Evolutionary conservation across 2,329 filamentous ascomycete genomes (phyloP), one percentile per base, ranked within the genome.

Genomic region (Colletotrichum aenigma): DNA sequence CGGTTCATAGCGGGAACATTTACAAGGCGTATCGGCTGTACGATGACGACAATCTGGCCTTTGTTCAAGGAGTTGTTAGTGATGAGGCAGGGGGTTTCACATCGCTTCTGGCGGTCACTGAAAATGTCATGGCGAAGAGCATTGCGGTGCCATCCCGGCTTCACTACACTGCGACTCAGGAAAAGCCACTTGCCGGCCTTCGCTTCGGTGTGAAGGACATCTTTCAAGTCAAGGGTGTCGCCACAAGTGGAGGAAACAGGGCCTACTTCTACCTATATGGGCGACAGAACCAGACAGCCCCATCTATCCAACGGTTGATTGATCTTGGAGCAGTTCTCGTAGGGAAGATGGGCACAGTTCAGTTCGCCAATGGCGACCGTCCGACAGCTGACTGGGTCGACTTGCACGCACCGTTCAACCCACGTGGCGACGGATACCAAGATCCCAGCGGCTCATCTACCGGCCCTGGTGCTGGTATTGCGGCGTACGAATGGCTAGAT

Each of bases 181-280:
- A 76, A 24, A 86, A 88, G 76, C 89, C 89, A 4, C 81, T 91
- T 2, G 87, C 88, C 9, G 89, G 89, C 18, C 85, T 89, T 21
- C 84, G 89, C 13, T 81, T 91, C 1, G 89, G 86, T 3, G 84
- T 91, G 72, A 93, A 93, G 78, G 91, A 93, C 77, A 90, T 91
- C 65, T 90, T 86, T 75, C 86, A 92, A 73, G 81, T 93, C 52
- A 73, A 70, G 28, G 91, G 91, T 1, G 79, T 91, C 9, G 86
- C 86, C 34, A 91, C 88, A 0, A 85, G 86, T 9, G 86, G 87
- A 60, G 90, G 90, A 2, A 92, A 89, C 67, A 84, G 89, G 60
- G 89, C 91, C 4, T 93, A 87, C 82, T 89, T 88, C 64, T 82
- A 87, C 74, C 82, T 92, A 4, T 89, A 91, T 70, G 84, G 85